Evolutionary conservation across 257 asterid species (phyloP).

Genomic region (Solanum rostratum): DNA sequence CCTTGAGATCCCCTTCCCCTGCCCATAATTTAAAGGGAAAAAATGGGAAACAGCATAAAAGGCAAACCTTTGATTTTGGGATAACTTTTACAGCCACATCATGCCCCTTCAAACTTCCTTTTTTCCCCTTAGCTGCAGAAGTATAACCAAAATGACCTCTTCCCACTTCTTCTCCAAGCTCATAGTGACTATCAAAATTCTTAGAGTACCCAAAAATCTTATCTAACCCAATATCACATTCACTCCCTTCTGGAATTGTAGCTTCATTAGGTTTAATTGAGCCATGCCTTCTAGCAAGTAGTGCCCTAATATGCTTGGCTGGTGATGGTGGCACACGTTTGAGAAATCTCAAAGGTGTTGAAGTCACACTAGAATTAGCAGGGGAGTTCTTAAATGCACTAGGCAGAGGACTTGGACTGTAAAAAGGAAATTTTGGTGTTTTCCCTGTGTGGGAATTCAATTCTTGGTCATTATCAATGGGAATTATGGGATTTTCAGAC

Average conservation of each 20-base stretch:
- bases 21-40: background rate
- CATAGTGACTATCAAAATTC: slow-evolving; percentile 50
- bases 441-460: slow-evolving; percentile 55
- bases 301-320: slow-evolving; percentile 87
- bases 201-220: slow-evolving; percentile 69
- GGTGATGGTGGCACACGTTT: slow-evolving; percentile 97
- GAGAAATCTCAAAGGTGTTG: slow-evolving; percentile 78
- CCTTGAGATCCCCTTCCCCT: background rate
- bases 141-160: slow-evolving; percentile 94
- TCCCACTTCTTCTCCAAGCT: slow-evolving; percentile 82
- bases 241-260: slow-evolving; percentile 90
- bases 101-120: slow-evolving; percentile 74
- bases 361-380: slow-evolving; percentile 59
- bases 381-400: slow-evolving; percentile 83
- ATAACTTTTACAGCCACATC: slow-evolving; percentile 92
- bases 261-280: slow-evolving; percentile 87
- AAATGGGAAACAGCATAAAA: background rate
- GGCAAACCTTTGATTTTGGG: slow-evolving; percentile 67
- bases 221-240: slow-evolving; percentile 71
- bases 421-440: slow-evolving; percentile 83
- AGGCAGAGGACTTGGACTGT: slow-evolving; percentile 85
- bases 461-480: slow-evolving; percentile 36
- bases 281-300: slow-evolving; percentile 80
- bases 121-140: slow-evolving; percentile 69
- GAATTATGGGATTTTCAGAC: slow-evolving; percentile 38